Conservation (phyloP, 2,329 filamentous ascomycete species). For the Fusarium sp. region DNA sequence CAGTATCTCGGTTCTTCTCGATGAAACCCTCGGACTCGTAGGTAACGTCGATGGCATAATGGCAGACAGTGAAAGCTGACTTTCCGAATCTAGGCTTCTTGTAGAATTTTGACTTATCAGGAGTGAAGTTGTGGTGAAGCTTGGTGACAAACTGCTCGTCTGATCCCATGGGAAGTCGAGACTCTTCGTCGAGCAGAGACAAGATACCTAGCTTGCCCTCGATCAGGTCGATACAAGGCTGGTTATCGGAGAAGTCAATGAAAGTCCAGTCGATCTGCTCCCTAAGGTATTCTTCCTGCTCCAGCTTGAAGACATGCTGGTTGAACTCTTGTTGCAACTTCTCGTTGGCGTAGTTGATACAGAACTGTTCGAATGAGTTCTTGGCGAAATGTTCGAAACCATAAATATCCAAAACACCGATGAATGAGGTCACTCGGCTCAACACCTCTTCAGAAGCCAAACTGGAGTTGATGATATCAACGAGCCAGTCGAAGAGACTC, state of each 20-base stretch:
- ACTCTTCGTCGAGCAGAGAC: slow-evolving; percentile 94
- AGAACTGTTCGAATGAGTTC: slow-evolving; percentile 99
- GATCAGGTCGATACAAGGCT: slow-evolving; percentile 98
- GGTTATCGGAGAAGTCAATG: slow-evolving; percentile 99
- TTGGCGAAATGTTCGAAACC: slow-evolving; percentile 99
- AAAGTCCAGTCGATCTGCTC: slow-evolving; percentile 99
- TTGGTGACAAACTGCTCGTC: slow-evolving; percentile 98
- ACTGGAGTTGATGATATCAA: slow-evolving; percentile 94
- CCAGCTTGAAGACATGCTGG: slow-evolving; percentile 98
- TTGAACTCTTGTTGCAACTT: slow-evolving; percentile 99
- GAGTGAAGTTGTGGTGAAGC: slow-evolving; percentile 90
- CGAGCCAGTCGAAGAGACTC: slow-evolving; percentile 97
- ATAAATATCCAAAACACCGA: slow-evolving; percentile 98
- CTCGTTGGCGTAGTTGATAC: slow-evolving; percentile 99
- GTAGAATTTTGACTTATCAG: slow-evolving; percentile 94
- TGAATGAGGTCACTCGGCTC: slow-evolving; percentile 85
- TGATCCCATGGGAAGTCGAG: slow-evolving; percentile 93
- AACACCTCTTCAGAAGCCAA: slow-evolving; percentile 90
- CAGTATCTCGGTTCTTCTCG: slow-evolving; percentile 98
- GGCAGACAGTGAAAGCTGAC: slow-evolving; percentile 96
- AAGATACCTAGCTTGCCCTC: slow-evolving; percentile 96
- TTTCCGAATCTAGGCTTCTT: slow-evolving; percentile 99
- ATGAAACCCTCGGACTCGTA: slow-evolving; percentile 99
- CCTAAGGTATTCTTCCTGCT: slow-evolving; percentile 96
- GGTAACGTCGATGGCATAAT: slow-evolving; percentile 97